These are phyloP conservation scores for Blakeslea trispora DNA, from an alignment of 371 early-diverging fungal species.

Conservation along the genomic window DNA sequence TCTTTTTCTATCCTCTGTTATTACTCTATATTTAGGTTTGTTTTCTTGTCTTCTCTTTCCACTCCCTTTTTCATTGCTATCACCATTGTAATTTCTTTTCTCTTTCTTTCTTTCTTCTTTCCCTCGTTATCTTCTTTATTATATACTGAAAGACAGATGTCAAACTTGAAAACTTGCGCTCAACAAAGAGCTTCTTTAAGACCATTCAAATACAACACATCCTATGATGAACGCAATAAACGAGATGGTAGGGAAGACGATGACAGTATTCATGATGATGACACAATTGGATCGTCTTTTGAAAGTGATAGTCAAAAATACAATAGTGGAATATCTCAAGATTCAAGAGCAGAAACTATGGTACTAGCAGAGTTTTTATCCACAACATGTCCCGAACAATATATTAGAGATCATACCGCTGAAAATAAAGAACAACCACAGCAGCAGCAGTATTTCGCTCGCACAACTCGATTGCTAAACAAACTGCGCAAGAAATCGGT, in stretches of 20 bases:
- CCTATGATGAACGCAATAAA: background rate
- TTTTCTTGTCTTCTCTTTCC: slow-evolving; percentile 5
- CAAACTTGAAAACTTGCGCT: slow-evolving; percentile 11
- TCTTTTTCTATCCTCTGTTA: background rate
- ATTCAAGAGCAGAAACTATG: slow-evolving; percentile 26
- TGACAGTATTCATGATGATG: slow-evolving; percentile 3
- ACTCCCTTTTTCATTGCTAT: no score
- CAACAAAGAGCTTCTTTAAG: slow-evolving; percentile 21
- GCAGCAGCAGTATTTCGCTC: slow-evolving; percentile 6
- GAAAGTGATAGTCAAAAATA: no score
- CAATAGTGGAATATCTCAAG: background rate
- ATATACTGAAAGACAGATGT: slow-evolving; percentile 11
- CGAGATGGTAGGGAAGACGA: slow-evolving; percentile 16
- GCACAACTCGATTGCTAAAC: slow-evolving; percentile 30
- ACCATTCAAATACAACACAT: slow-evolving; percentile 1
- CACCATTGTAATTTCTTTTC: no score
- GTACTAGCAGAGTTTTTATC: slow-evolving; percentile 41
- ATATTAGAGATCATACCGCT: slow-evolving; percentile 1
- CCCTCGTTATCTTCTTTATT: slow-evolving; percentile 1
- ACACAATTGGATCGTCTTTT: background rate
- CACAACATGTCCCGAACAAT: slow-evolving; percentile 43
- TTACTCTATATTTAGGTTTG: background rate
- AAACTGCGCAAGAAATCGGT: slow-evolving; percentile 25
- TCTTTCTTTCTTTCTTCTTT: slow-evolving; percentile 1
- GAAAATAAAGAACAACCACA: slow-evolving; percentile 8